These are phyloP conservation scores for Rubroboletus pulcherrimus DNA, from an alignment of 768 basidiomycete species.

Conservation along the genomic window DNA sequence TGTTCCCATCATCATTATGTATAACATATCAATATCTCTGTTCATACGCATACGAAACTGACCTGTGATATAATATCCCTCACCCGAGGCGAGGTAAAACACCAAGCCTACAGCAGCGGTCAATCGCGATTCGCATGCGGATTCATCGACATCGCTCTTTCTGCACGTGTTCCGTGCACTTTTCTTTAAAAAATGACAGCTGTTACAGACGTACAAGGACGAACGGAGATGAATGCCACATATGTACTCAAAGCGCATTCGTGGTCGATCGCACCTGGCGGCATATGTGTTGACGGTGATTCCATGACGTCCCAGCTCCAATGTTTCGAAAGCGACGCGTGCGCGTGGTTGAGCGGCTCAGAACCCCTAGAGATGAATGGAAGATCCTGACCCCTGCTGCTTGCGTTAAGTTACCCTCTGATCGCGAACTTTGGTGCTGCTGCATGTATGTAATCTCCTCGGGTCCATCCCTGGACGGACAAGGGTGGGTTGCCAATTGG, in stretches of 20 bases:
- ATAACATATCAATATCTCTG: neutral
- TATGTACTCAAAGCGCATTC: neutral
- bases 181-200: neutral
- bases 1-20: neutral
- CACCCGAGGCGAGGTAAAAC: neutral
- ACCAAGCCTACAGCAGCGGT: neutral
- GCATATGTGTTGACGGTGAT: constrained; percentile 43
- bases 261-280: too few relatives aligned
- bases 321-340: constrained; percentile 22
- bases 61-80: neutral
- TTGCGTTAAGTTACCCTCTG: constrained; percentile 18
- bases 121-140: neutral
- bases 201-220: neutral
- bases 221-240: constrained; percentile 9
- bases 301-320: constrained; percentile 34
- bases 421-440: constrained; percentile 23
- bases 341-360: neutral
- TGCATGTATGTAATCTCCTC: neutral
- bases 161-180: neutral
- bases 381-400: constrained; percentile 1
- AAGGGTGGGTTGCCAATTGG: too few relatives aligned
- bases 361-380: neutral
- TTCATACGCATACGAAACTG: neutral
- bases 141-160: neutral
- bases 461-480: too few relatives aligned